These are phyloP conservation scores for Nidularia sp. DNA, from an alignment of 768 basidiomycete species.

Conservation along the genomic window DNA sequence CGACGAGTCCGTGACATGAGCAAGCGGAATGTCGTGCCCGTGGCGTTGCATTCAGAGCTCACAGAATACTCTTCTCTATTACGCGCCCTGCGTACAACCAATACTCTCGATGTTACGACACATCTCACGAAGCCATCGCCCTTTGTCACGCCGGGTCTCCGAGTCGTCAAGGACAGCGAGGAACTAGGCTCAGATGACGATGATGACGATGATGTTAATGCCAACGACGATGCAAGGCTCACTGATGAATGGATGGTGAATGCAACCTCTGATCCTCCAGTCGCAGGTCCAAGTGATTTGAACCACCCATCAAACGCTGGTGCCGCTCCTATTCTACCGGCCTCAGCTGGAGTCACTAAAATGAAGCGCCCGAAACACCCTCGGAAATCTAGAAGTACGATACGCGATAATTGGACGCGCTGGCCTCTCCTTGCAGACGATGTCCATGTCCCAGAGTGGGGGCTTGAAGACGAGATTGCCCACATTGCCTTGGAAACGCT, in stretches of 20 bases:
- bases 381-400: conserved; percentile 14
- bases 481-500: conserved; percentile 37
- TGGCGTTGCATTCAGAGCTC: conserved; percentile 58
- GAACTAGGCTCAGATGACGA: conserved; percentile 17
- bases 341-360: not conserved
- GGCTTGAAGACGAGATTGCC: conserved; percentile 63
- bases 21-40: conserved; percentile 44
- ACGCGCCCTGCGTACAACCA: conserved; percentile 55
- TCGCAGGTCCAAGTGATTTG: conserved; percentile 11
- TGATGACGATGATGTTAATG: conserved; percentile 14
- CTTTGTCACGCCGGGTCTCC: conserved; percentile 4
- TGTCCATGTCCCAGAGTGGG: conserved; percentile 65
- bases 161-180: not conserved
- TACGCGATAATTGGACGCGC: conserved; percentile 61
- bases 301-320: conserved; percentile 3
- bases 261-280: not conserved
- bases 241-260: not conserved
- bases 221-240: conserved; percentile 1
- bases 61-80: conserved; percentile 65
- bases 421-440: conserved; percentile 71
- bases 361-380: conserved; percentile 3
- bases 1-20: conserved; percentile 12
- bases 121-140: conserved; percentile 37
- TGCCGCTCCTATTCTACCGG: not conserved
- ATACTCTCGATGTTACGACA: conserved; percentile 52